Base-by-base conservation (phyloP, 116 monocot species). In the Phalaenopsis hybrid region DNA sequence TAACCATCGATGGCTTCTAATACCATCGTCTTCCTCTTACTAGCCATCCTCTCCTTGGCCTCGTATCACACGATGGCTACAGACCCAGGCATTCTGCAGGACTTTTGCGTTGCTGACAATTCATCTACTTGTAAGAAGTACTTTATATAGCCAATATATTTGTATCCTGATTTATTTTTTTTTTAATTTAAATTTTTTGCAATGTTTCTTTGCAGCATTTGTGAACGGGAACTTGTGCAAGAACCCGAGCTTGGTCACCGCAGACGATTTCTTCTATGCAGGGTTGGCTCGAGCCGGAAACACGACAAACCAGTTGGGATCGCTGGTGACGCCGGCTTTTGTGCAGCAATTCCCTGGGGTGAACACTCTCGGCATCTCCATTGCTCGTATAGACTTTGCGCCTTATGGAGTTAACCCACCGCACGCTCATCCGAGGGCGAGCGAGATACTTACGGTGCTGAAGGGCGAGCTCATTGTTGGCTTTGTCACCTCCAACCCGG, bases 321-420 rank as follows among this genome's bases (percentile, higher is more conserved):
- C 49, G 16, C 37, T 15, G 1, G 78, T 83, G 20, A 83, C 78
- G 1, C 17, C 25, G 1, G 83, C 76, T 1, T 50, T 6, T 17
- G 83, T 25, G 10, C 16, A 5, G 15, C 7, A 67, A 3, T 28
- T 82, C 9, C 76, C 77, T 1, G 82, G 76, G 0, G 46, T 77
- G 34, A 82, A 82, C 61, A 82, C 82, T 3, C 77, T 82, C 6
- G 82, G 82, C 75, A 44, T 77, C 59, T 76, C 82, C 25, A 0
- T 76, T 3, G 76, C 59, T 7, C 75, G 82, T 10, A 44, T 82
- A 23, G 82, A 82, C 77, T 82, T 41, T 28, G 78, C 83, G 2
- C 67, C 67, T 13, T 6, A 50, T 18, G 83, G 83, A 8, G 23
- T 83, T 17, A 69, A 50, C 78, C 77, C 76, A 4, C 81, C 81